A percentile compares a stretch with the other conserved stretches of the same genome.
These are phyloP conservation scores for Vinca major DNA, from an alignment of 305 asterid species.

Conservation along the genomic window DNA sequence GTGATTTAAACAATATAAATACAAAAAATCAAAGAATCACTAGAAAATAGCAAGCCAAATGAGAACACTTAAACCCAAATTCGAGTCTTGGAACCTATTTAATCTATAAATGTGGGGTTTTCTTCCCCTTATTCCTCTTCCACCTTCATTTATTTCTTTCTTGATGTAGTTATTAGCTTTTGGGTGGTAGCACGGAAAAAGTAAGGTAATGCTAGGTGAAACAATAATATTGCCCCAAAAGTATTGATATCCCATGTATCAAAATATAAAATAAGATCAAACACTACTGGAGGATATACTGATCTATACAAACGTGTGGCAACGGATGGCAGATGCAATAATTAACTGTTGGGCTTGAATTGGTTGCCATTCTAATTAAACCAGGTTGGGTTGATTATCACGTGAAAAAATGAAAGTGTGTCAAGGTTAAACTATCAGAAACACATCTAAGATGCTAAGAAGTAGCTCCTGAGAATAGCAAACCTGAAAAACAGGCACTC, in stretches of 20 bases:
- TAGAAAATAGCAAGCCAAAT: neutral
- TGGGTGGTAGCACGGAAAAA: neutral
- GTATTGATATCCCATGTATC: too few relatives aligned
- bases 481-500: conserved; percentile 98
- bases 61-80: neutral
- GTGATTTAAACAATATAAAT: conserved; percentile 19
- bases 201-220: neutral
- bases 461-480: conserved; percentile 2
- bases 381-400: neutral
- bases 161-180: neutral
- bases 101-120: neutral
- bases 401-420: neutral
- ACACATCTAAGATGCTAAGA: neutral
- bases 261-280: neutral
- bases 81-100: too few relatives aligned
- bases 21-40: neutral
- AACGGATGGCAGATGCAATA: too few relatives aligned
- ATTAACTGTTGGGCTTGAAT: too few relatives aligned
- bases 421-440: neutral
- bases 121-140: neutral
- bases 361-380: neutral
- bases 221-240: neutral
- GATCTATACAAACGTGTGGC: neutral
- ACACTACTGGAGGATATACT: neutral
- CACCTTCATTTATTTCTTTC: neutral